These are phyloP conservation scores for Calonectria pteridis DNA, from an alignment of 2,329 filamentous ascomycete genomes.

Conservation along the genomic window DNA sequence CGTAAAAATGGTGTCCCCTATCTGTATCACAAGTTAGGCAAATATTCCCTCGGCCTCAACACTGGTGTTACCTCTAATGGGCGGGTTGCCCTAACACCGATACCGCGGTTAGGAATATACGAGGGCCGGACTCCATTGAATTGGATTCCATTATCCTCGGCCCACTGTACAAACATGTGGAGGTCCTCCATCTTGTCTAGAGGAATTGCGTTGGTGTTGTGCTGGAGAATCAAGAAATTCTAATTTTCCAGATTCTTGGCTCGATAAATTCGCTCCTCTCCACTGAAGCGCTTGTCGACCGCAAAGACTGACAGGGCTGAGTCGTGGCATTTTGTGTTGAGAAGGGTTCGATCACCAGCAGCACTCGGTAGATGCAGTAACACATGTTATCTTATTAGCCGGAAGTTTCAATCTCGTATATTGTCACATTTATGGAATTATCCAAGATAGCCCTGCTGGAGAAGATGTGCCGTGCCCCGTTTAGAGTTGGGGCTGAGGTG, in stretches of 20 bases:
- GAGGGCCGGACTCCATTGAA: not conserved
- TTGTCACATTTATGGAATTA: not conserved
- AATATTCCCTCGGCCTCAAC: no score
- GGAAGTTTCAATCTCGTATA: not conserved
- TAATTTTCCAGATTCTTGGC: not conserved
- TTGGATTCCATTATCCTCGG: not conserved
- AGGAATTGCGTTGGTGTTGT: not conserved
- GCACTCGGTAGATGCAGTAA: not conserved
- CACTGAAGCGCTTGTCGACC: not conserved
- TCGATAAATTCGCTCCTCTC: not conserved
- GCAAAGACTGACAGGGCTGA: not conserved
- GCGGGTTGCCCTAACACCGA: not conserved
- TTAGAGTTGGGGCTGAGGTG: not conserved
- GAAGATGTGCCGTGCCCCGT: not conserved
- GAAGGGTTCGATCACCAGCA: not conserved
- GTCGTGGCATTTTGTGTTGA: not conserved
- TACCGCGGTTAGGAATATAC: not conserved
- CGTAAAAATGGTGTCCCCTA: not conserved
- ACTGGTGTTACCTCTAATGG: not conserved
- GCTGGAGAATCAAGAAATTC: not conserved
- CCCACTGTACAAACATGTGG: not conserved
- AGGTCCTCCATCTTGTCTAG: not conserved
- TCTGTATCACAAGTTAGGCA: not conserved
- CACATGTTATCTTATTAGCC: not conserved
- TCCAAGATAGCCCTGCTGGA: not conserved